Evolutionary conservation across 345 rosid genomes (phyloP), one percentile per base, ranked within the genome.

Genomic region (Heritiera fomes): DNA sequence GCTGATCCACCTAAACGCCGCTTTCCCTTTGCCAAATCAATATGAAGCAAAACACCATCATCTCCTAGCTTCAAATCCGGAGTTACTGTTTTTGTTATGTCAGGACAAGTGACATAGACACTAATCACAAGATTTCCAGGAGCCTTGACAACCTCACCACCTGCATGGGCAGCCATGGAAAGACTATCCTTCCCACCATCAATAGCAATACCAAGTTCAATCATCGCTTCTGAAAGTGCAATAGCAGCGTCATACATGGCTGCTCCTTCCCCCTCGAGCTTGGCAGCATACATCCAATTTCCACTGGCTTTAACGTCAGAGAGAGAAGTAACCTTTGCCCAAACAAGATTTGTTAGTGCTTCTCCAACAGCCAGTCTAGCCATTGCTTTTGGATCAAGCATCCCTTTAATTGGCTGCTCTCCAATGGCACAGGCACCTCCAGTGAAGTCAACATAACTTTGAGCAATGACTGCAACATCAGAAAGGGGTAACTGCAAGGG

Each of bases 281-380:
- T 93, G 64, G 99, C 99, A 73, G 99, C 99, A 82, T 93, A 93
- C 96, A 93, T 95, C 99, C 98, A 95, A 78, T 95, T 95, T 43
- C 98, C 98, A 71, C 98, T 95, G 1, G 97, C 97, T 83, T 95
- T 95, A 76, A 93, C 98, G 83, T 93, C 93, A 77, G 94, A 91
- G 47, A 95, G 91, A 75, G 96, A 85, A 82, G 97, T 92, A 69
- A 91, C 88, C 87, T 93, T 89, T 61, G 99, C 96, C 97, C 99
- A 93, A 53, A 93, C 92, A 10, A 95, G 92, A 87, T 95, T 95
- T 45, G 97, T 95, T 50, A 95, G 86, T 20, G 99, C 98, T 79
- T 95, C 99, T 77, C 97, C 98, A 77, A 93, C 91, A 14, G 97
- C 96, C 83, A 95, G 79, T 83, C 97, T 91, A n/a, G 98, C 97